phyloP scores from a whole-genome alignment of 306 rosid genomes.

The Cicer bijugum region DNA sequence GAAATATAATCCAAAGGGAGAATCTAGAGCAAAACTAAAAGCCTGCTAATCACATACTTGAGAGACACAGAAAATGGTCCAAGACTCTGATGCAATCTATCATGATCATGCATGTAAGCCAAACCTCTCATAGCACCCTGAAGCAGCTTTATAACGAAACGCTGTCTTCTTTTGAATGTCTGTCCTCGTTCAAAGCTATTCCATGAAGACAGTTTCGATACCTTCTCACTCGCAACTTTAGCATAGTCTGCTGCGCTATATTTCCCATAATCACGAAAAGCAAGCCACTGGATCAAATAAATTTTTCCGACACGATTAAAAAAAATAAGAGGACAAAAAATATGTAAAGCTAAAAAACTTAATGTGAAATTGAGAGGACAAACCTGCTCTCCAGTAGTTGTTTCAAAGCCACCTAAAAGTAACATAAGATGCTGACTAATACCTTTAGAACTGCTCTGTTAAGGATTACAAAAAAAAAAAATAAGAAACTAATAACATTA shows the following conservation, averaged over 20 bases:
- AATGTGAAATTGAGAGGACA: slow-evolving; percentile 38
- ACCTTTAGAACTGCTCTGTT: slow-evolving; percentile 65
- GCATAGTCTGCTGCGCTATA: slow-evolving; percentile 89
- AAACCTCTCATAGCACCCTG: slow-evolving; percentile 85
- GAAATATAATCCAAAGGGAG: slow-evolving; percentile 25
- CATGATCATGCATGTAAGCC: slow-evolving; percentile 74
- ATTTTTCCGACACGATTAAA: slow-evolving; percentile 26
- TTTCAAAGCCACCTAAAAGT: slow-evolving; percentile 94
- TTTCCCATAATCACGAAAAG: slow-evolving; percentile 88
- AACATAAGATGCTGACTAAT: slow-evolving; percentile 62
- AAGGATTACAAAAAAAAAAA: slow-evolving; percentile 28
- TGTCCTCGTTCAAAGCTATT: slow-evolving; percentile 69
- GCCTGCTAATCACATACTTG: slow-evolving; percentile 60
- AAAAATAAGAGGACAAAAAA: slow-evolving; percentile 11
- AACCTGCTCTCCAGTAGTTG: slow-evolving; percentile 93
- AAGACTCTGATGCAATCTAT: slow-evolving; percentile 93
- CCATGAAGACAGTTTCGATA: slow-evolving; percentile 67
- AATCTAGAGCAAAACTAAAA: slow-evolving; percentile 37
- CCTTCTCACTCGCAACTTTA: slow-evolving; percentile 69
- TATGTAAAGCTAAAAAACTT: slow-evolving; percentile 15
- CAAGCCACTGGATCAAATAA: slow-evolving; percentile 82
- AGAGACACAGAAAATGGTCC: slow-evolving; percentile 91
- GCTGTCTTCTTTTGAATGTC: slow-evolving; percentile 61
- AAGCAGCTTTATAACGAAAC: slow-evolving; percentile 66
- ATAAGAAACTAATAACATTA: not conserved